Evolutionary conservation across 1,139 yeast genomes (phyloP).

Genomic region (Taiozyma onychis): DNA sequence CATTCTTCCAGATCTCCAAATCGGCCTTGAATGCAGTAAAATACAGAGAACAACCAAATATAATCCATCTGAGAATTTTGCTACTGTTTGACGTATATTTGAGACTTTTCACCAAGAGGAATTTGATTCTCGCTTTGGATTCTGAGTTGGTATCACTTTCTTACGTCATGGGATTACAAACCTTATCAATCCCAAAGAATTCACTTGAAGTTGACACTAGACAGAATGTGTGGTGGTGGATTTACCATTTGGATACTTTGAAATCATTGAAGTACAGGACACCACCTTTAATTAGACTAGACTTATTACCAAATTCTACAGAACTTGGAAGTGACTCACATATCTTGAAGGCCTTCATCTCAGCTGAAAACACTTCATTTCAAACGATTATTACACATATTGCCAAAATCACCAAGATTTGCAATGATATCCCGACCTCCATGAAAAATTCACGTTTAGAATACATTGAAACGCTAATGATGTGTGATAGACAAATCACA

Average conservation of each 20-base stretch:
- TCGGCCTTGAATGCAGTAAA: constrained; percentile 9
- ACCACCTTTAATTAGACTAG: constrained; percentile 16
- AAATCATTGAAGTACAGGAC: constrained; percentile 13
- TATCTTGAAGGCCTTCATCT: constrained; percentile 18
- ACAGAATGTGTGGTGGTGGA: constrained; percentile 19
- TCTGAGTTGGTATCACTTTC: constrained; percentile 21
- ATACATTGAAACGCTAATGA: constrained; percentile 13
- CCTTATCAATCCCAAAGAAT: constrained; percentile 16
- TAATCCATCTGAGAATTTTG: constrained; percentile 15
- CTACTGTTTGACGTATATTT: constrained; percentile 12
- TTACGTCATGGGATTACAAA: constrained; percentile 16
- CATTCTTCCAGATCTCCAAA: constrained; percentile 14
- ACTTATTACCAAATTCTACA: constrained; percentile 5
- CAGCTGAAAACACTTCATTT: constrained; percentile 17
- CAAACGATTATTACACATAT: constrained; percentile 16
- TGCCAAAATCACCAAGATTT: constrained; percentile 17
- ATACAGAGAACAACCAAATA: constrained; percentile 15
- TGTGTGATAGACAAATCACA: constrained; percentile 17
- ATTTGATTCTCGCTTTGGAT: constrained; percentile 13
- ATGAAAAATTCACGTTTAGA: constrained; percentile 9
- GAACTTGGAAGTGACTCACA: constrained; percentile 11
- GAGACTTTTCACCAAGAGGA: constrained; percentile 12
- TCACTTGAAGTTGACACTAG: constrained; percentile 14
- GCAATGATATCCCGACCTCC: constrained; percentile 14
- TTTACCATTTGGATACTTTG: constrained; percentile 16